Conservation (phyloP, 768 basidiomycete species). For the Suillus americanus region DNA sequence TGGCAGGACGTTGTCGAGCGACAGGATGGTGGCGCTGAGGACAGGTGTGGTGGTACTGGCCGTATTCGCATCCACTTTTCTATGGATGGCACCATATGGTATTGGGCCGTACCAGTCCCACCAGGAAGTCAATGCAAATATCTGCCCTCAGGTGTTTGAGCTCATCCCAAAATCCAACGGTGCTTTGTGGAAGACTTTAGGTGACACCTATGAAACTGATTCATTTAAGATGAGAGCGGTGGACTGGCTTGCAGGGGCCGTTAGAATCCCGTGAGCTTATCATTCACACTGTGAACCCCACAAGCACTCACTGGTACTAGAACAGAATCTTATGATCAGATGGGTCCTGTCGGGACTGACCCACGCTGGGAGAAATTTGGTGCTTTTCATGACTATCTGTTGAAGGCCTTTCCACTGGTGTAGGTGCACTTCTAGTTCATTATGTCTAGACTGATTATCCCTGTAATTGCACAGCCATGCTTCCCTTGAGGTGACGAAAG, state of each 20-base stretch:
- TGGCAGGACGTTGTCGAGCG: slow-evolving; percentile 11
- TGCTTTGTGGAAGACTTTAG: slow-evolving; percentile 33
- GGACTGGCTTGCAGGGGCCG: slow-evolving; percentile 39
- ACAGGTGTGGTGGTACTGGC: slow-evolving; percentile 16
- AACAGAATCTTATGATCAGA: slow-evolving; percentile 52
- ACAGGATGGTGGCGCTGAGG: slow-evolving; percentile 6
- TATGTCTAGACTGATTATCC: background rate
- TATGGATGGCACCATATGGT: slow-evolving; percentile 9
- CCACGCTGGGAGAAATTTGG: slow-evolving; percentile 55
- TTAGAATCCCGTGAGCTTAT: slow-evolving; percentile 41
- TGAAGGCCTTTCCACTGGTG: slow-evolving; percentile 59
- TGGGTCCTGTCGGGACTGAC: slow-evolving; percentile 48
- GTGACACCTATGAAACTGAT: slow-evolving; percentile 31
- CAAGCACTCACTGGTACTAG: slow-evolving; percentile 29
- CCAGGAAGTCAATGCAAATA: slow-evolving; percentile 5
- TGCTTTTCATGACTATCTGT: slow-evolving; percentile 56
- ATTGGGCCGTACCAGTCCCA: background rate
- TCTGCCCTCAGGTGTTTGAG: slow-evolving; percentile 37
- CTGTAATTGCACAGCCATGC: slow-evolving; percentile 39
- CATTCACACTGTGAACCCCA: background rate
- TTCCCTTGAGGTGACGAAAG: slow-evolving; percentile 49
- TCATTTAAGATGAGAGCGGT: slow-evolving; percentile 35
- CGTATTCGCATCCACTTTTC: slow-evolving; percentile 16
- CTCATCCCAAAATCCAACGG: slow-evolving; percentile 34
- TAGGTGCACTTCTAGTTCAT: slow-evolving; percentile 28